phyloP scores from a whole-genome alignment of 192 early-diverging fungal species.

The Cetraspora pellucida region DNA sequence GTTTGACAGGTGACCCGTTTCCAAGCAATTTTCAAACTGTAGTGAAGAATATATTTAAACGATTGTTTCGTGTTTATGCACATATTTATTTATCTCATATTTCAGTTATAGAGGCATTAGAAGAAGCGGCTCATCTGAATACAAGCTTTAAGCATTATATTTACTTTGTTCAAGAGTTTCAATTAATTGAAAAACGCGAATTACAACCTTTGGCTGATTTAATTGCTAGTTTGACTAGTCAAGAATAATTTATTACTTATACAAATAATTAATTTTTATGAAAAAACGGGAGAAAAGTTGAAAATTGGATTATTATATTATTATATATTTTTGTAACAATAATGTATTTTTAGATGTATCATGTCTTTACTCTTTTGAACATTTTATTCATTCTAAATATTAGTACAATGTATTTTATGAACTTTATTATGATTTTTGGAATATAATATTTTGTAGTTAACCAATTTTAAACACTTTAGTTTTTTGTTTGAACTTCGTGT shows the following conservation, averaged over 20 bases:
- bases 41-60: conserved; percentile 79
- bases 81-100: conserved; percentile 92
- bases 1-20: conserved; percentile 61
- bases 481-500: too few species aligned
- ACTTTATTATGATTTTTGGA: too few species aligned
- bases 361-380: too few species aligned
- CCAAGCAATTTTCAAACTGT: conserved; percentile 67
- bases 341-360: too few species aligned
- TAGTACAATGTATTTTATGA: too few species aligned
- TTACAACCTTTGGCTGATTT: conserved; percentile 75
- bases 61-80: conserved; percentile 91
- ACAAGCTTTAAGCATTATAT: conserved; percentile 96
- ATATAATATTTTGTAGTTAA: too few species aligned
- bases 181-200: conserved; percentile 84
- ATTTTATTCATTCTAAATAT: too few species aligned
- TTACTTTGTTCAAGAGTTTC: conserved; percentile 85
- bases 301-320: too few species aligned
- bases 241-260: conserved; percentile 9
- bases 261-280: too few species aligned
- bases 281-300: too few species aligned
- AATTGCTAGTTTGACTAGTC: conserved; percentile 45
- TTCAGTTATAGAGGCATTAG: conserved; percentile 69
- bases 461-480: too few species aligned
- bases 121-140: conserved; percentile 88
- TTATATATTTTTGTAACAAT: too few species aligned